A percentile compares a stretch with the other conserved stretches of the same genome.
phyloP scores from a whole-genome alignment of 495 filamentous ascomycete species.

The Halenospora varia region DNA sequence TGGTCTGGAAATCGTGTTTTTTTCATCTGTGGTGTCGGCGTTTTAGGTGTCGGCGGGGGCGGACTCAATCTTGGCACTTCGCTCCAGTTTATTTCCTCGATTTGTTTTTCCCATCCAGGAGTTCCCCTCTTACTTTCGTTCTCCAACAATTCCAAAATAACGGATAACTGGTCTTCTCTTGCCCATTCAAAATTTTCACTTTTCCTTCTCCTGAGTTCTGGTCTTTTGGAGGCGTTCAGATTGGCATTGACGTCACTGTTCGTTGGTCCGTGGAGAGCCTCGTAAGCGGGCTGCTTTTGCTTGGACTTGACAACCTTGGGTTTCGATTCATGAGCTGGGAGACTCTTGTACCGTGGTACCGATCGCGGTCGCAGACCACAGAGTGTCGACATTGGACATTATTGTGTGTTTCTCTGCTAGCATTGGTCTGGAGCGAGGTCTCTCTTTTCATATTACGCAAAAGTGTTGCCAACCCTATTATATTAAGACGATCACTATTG shows the following conservation, averaged over 20 bases:
- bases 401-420: no score
- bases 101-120: neutral
- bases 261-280: neutral
- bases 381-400: conserved; percentile 2
- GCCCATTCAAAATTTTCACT: conserved; percentile 10
- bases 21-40: neutral
- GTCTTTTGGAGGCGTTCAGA: neutral
- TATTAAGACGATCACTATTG: no score
- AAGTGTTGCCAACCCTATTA: no score
- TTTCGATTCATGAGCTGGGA: neutral
- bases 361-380: neutral
- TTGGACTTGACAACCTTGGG: neutral
- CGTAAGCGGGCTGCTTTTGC: neutral
- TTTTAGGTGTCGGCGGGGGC: neutral
- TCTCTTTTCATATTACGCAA: no score
- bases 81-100: neutral
- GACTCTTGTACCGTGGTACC: neutral
- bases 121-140: neutral
- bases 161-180: conserved; percentile 9
- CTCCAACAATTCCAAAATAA: conserved; percentile 12
- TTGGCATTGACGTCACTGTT: neutral
- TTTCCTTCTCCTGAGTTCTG: neutral
- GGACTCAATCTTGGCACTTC: neutral
- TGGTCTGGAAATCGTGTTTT: neutral
- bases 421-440: no score